Percentiles rank a stretch among this genome's conserved stretches.
These are phyloP conservation scores for Eimeria maxima DNA, from an alignment of 169 alveolate species.

Conservation along the genomic window DNA sequence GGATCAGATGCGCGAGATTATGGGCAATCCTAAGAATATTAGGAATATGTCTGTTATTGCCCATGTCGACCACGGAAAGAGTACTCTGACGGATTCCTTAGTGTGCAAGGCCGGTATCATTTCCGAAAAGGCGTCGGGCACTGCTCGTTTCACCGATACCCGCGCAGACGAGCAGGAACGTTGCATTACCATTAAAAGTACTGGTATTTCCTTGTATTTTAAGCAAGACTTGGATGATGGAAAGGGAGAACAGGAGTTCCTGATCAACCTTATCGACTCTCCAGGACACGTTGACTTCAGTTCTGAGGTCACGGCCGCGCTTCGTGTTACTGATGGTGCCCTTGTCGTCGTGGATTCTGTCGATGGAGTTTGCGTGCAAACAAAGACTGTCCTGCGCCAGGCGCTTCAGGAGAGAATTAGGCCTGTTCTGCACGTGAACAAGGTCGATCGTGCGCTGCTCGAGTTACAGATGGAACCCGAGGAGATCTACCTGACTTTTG, in stretches of 20 bases:
- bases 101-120: conserved; percentile 99
- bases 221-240: conserved; percentile 97
- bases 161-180: conserved; percentile 99
- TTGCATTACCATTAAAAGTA: conserved; percentile 99
- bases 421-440: conserved; percentile 99
- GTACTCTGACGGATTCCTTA: conserved; percentile 99
- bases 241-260: conserved; percentile 93
- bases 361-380: conserved; percentile 99
- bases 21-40: conserved; percentile 99
- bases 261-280: conserved; percentile 99
- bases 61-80: conserved; percentile 99
- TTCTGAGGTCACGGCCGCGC: conserved; percentile 99
- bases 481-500: conserved; percentile 98
- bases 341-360: conserved; percentile 99
- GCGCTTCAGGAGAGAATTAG: conserved; percentile 98
- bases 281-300: conserved; percentile 99
- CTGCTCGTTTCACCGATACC: conserved; percentile 99
- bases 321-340: conserved; percentile 99
- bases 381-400: conserved; percentile 99
- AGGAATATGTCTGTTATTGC: conserved; percentile 99
- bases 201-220: conserved; percentile 99
- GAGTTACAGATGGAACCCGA: conserved; percentile 99
- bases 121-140: conserved; percentile 99
- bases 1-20: conserved; percentile 99
- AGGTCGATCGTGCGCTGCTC: conserved; percentile 98